A percentile compares a stretch with the other conserved stretches of the same genome.
Conservation (phyloP, 768 basidiomycete species). For the Xerocomus spinulosus region DNA sequence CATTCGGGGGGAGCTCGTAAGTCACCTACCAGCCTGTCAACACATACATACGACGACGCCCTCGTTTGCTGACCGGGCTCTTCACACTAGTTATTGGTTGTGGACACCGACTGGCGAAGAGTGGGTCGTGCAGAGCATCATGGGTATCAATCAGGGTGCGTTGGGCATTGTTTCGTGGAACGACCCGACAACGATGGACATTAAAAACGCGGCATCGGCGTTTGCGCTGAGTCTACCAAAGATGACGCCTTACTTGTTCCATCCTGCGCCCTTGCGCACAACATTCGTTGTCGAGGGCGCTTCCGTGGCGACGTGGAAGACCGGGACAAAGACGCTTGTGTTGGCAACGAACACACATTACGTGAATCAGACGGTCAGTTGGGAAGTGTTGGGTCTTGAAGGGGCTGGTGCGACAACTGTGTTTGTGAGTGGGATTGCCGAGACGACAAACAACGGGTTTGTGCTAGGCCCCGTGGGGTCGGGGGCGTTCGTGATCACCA, state of each 20-base stretch:
- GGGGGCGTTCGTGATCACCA: constrained; percentile 15
- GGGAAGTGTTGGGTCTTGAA: constrained; percentile 28
- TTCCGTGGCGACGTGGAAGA: constrained; percentile 51
- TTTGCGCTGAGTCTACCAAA: constrained; percentile 43
- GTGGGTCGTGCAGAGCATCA: constrained; percentile 58
- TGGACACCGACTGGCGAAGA: constrained; percentile 64
- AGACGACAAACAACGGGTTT: constrained; percentile 7
- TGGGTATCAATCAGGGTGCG: constrained; percentile 69
- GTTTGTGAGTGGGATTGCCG: constrained; percentile 16
- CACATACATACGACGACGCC: too few species aligned
- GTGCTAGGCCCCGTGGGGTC: constrained; percentile 24
- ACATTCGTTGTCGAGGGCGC: constrained; percentile 39
- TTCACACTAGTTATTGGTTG: constrained; percentile 49
- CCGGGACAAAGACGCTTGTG: constrained; percentile 39
- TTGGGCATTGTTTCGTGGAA: constrained; percentile 49
- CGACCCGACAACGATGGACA: constrained; percentile 49
- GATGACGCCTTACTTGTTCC: constrained; percentile 46
- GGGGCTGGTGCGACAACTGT: background rate
- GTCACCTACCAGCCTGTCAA: too few species aligned
- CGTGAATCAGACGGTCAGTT: constrained; percentile 29
- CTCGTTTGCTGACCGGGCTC: background rate
- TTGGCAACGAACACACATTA: constrained; percentile 52
- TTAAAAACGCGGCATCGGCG: constrained; percentile 48
- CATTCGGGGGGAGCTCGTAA: constrained; percentile 46
- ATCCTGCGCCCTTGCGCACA: constrained; percentile 35